Base-by-base conservation (phyloP, 192 early-diverging fungal species). In the Coemansia aciculifera region DNA sequence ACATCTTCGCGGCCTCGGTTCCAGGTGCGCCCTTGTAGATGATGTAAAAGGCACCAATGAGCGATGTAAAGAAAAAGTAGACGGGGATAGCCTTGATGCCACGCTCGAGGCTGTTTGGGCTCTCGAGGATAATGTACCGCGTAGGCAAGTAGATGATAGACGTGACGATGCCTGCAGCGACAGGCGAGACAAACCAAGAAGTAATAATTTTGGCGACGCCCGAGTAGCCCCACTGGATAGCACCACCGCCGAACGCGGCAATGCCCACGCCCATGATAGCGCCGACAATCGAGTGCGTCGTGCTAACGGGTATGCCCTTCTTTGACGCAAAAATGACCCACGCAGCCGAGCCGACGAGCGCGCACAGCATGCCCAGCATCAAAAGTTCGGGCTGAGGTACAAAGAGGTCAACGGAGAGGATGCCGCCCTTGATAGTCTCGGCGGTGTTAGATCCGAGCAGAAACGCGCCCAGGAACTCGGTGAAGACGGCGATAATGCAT, bases 341-440 rank as follows among this genome's bases (percentile, higher is more conserved):
- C 11, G 68, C 63, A 7, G 93, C 87, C 32, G 91, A 92, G 37
- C 89, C 91, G 63, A 89, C 69, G 11, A 95, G 69, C 21, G 93
- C 90, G 63, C 93, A 95, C 57, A 91, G 84, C 89, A 95, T 95
- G 31, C 79, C 90, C 39, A 90, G 67, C 93, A 95, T 95, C 49
- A 94, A 85, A 8, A 91, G 60, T 57, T 90, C 93, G 1, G 92
- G 93, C 48, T 86, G 74, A 17, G 66, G 63, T 8, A 42, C 75
- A 74, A 93, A 93, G 3, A 62, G 52, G 9, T 72, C 56, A 39
- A 90, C 83, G 3, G 78, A 74, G 40, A 95, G 79, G 64, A 94
- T 90, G 17, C 86, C 85, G 64, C 90, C 88, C 63, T 90, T 89
- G 83, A 95, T 94, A 42, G 93, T 94, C 51, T 93, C 91, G 5